Evolutionary conservation across 2,329 filamentous ascomycete species (phyloP).

Genomic region (Anthostomella pinea): DNA sequence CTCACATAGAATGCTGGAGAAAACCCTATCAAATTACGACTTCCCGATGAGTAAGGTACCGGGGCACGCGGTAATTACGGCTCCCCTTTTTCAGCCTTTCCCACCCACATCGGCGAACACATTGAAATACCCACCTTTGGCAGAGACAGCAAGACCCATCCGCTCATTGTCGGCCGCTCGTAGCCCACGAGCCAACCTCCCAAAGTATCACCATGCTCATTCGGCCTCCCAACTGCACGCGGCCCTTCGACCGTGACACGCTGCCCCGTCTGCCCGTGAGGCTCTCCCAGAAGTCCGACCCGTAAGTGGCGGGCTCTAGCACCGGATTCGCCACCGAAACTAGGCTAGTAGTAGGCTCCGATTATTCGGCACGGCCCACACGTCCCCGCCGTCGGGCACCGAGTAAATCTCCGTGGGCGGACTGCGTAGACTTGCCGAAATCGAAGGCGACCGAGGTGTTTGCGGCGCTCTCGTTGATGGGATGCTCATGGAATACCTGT

Average conservation of each 20-base stretch:
- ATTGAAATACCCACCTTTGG: slow-evolving; percentile 40
- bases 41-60: too few species aligned
- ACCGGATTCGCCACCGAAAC: slow-evolving; percentile 59
- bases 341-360: slow-evolving; percentile 48
- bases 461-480: too few species aligned
- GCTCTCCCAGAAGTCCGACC: slow-evolving; percentile 73
- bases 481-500: too few species aligned
- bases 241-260: slow-evolving; percentile 61
- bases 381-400: slow-evolving; percentile 60
- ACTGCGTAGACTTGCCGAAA: too few species aligned
- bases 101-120: not conserved
- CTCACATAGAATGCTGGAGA: too few species aligned
- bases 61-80: too few species aligned
- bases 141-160: slow-evolving; percentile 62
- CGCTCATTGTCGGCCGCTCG: slow-evolving; percentile 60
- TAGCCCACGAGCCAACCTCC: slow-evolving; percentile 63
- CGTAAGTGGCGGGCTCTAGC: slow-evolving; percentile 59
- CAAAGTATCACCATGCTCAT: slow-evolving; percentile 66
- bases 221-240: slow-evolving; percentile 58
- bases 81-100: slow-evolving; percentile 29
- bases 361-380: slow-evolving; percentile 65
- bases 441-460: too few species aligned
- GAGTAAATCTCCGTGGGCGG: slow-evolving; percentile 63
- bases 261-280: slow-evolving; percentile 63
- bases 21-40: too few species aligned